Conservation (phyloP, 2,329 filamentous ascomycete genomes). For the Verticillium alfalfae region DNA sequence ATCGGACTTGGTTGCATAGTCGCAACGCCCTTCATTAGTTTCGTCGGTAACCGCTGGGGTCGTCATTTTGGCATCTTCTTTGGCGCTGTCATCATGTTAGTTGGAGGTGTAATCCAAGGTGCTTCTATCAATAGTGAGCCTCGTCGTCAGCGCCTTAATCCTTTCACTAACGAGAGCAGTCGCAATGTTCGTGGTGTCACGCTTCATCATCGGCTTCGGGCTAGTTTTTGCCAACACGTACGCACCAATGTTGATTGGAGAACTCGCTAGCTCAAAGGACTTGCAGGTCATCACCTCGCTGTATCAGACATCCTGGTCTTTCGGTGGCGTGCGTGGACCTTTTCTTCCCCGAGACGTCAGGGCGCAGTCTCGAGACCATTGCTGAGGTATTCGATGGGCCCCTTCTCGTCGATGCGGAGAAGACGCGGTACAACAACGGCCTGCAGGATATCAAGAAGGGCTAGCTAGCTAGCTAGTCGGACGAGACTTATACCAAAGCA, state of each 20-base stretch:
- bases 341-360: constrained; percentile 11
- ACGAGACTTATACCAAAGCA: not conserved
- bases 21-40: not conserved
- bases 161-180: not conserved
- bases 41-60: constrained; percentile 39
- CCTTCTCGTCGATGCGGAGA: not conserved
- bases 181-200: not conserved
- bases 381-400: constrained; percentile 8
- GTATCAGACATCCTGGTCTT: constrained; percentile 39
- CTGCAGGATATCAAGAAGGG: not conserved
- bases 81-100: constrained; percentile 38
- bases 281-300: constrained; percentile 43
- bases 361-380: constrained; percentile 9
- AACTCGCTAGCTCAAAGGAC: too few relatives aligned
- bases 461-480: not conserved
- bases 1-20: not conserved
- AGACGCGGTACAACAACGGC: not conserved
- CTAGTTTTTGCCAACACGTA: not conserved
- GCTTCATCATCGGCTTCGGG: not conserved
- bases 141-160: not conserved
- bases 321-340: constrained; percentile 20
- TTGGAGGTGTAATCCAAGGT: constrained; percentile 46
- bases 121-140: constrained; percentile 28
- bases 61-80: constrained; percentile 45
- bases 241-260: constrained; percentile 30